phyloP scores from a whole-genome alignment of 768 basidiomycete genomes.

The Boletus speciosus region DNA sequence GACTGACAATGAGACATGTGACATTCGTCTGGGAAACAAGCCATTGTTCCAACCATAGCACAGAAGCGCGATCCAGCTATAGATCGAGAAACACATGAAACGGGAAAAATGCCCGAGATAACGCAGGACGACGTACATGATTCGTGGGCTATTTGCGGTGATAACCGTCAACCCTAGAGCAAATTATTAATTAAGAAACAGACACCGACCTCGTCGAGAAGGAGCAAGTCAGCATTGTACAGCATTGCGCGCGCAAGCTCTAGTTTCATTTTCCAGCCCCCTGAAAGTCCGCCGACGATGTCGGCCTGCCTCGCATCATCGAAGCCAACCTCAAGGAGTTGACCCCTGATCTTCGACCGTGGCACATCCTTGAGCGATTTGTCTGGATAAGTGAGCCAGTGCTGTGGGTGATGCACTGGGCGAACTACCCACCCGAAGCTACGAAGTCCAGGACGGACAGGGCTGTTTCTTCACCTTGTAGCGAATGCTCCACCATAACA shows the following conservation, averaged over 20 bases:
- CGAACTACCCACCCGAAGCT: slow-evolving; percentile 57
- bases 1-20: slow-evolving; percentile 91
- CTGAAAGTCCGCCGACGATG: slow-evolving; percentile 84
- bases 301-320: slow-evolving; percentile 82
- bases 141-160: slow-evolving; percentile 69
- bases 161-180: slow-evolving; percentile 20
- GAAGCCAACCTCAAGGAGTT: slow-evolving; percentile 87
- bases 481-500: slow-evolving; percentile 96
- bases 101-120: slow-evolving; percentile 15
- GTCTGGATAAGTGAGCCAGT: slow-evolving; percentile 43
- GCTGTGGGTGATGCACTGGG: slow-evolving; percentile 3
- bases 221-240: slow-evolving; percentile 83
- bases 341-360: slow-evolving; percentile 70
- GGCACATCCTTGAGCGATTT: slow-evolving; percentile 58
- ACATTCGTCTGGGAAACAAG: slow-evolving; percentile 76
- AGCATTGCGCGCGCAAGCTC: slow-evolving; percentile 96
- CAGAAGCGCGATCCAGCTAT: slow-evolving; percentile 78
- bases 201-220: slow-evolving; percentile 73
- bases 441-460: slow-evolving; percentile 86
- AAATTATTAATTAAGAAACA: slow-evolving; percentile 20
- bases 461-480: slow-evolving; percentile 90
- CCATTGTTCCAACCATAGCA: slow-evolving; percentile 90
- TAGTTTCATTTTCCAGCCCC: slow-evolving; percentile 99
- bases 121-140: slow-evolving; percentile 55
- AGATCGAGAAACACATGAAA: slow-evolving; percentile 19